Conservation (phyloP, 2,329 filamentous ascomycete genomes). For the Fusarium buharicum region DNA sequence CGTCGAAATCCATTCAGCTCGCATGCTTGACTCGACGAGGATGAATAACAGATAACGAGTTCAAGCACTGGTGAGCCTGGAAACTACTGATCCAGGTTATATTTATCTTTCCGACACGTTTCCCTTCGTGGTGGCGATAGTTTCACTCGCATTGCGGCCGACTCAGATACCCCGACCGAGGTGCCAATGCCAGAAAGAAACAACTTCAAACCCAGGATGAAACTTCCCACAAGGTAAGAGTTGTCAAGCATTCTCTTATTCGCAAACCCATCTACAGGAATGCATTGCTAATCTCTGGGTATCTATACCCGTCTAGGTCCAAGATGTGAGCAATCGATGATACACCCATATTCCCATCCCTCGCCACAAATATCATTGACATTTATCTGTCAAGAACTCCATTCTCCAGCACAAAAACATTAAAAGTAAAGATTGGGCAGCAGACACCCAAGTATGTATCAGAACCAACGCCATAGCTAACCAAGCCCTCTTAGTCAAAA, state of each 20-base stretch:
- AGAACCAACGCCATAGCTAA: conserved; percentile 12
- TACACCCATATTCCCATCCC: not conserved
- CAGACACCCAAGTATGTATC: not conserved
- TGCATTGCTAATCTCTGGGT: not conserved
- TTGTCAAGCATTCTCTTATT: not conserved
- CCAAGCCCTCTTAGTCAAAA: conserved; percentile 38
- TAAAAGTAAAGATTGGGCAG: not conserved
- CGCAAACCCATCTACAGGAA: not conserved
- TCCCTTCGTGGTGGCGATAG: too few species aligned
- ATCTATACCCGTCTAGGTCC: not conserved
- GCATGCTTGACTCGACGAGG: too few species aligned
- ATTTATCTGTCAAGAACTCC: conserved; percentile 11
- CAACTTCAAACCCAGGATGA: too few species aligned
- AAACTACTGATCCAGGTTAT: too few species aligned
- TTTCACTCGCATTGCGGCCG: too few species aligned
- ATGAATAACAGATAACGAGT: too few species aligned
- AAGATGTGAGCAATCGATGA: not conserved
- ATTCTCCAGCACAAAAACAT: conserved; percentile 21
- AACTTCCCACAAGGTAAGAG: too few species aligned
- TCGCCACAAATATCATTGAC: not conserved
- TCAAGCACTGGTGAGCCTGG: too few species aligned
- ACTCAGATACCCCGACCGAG: too few species aligned
- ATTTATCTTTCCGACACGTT: too few species aligned
- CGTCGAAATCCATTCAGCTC: too few species aligned
- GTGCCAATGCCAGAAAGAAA: too few species aligned